Evolutionary conservation across 208 protist genomes (phyloP).

Genomic region (Polymyxa betae): DNA sequence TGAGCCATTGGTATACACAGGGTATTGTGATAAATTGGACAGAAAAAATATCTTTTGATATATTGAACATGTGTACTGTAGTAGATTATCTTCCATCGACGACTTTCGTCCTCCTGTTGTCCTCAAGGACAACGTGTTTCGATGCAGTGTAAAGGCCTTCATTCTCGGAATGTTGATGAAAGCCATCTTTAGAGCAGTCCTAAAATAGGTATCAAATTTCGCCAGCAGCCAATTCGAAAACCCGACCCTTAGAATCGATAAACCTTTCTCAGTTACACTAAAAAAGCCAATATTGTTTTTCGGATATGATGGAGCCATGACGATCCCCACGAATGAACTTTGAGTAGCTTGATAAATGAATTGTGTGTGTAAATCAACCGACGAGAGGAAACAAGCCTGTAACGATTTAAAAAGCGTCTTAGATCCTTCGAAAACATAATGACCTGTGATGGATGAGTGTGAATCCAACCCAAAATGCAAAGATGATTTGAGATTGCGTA

Average conservation of each 20-base stretch:
- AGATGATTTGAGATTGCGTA: background rate
- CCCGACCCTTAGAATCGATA: background rate
- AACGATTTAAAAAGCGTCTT: background rate
- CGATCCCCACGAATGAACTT: background rate
- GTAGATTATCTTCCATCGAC: background rate
- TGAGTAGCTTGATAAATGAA: conserved; percentile 16
- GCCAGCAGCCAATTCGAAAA: background rate
- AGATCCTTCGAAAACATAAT: background rate
- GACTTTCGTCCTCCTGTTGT: background rate
- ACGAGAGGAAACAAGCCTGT: conserved; percentile 52
- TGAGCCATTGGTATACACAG: background rate
- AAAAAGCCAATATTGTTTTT: conserved; percentile 52
- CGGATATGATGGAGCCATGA: conserved; percentile 29
- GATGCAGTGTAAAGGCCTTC: background rate
- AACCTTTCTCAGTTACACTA: background rate
- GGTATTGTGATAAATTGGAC: background rate
- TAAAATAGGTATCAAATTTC: background rate
- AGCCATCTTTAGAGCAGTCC: conserved; percentile 5
- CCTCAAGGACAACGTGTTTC: background rate
- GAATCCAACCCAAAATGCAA: conserved; percentile 40
- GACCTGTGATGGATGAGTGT: conserved; percentile 52
- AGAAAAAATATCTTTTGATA: background rate
- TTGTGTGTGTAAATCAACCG: conserved; percentile 49
- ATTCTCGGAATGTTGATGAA: conserved; percentile 8
- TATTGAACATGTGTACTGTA: background rate